phyloP scores from a whole-genome alignment of 1,139 yeast species.

The Yamadazyma oceani region DNA sequence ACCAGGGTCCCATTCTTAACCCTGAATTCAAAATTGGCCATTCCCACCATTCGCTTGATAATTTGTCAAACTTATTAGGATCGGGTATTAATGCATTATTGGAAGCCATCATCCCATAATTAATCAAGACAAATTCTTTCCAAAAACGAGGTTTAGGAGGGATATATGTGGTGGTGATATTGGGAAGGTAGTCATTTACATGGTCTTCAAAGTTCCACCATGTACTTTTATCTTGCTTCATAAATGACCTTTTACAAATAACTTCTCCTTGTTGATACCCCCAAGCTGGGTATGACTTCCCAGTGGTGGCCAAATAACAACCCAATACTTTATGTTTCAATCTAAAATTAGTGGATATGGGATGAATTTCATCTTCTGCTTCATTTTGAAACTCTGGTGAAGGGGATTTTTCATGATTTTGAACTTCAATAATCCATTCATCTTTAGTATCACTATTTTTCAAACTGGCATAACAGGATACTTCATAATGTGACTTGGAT shows the following conservation, averaged over 20 bases:
- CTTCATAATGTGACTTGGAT: conserved; percentile 56
- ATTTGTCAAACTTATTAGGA: conserved; percentile 59
- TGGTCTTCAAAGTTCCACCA: conserved; percentile 85
- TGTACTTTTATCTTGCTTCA: conserved; percentile 59
- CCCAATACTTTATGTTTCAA: conserved; percentile 61
- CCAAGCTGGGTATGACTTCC: conserved; percentile 73
- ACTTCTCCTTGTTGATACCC: conserved; percentile 83
- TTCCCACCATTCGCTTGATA: conserved; percentile 78
- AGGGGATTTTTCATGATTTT: conserved; percentile 55
- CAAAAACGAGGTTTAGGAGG: conserved; percentile 71
- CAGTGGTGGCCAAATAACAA: conserved; percentile 75
- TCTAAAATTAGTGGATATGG: conserved; percentile 69
- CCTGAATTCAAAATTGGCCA: conserved; percentile 72
- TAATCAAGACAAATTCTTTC: conserved; percentile 67
- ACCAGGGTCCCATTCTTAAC: conserved; percentile 72
- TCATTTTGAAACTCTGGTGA: conserved; percentile 47
- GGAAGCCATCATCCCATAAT: conserved; percentile 77
- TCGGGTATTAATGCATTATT: conserved; percentile 74
- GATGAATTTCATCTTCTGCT: conserved; percentile 49
- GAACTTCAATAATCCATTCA: conserved; percentile 72
- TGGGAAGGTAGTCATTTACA: conserved; percentile 42
- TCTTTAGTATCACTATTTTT: conserved; percentile 59
- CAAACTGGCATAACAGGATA: conserved; percentile 65
- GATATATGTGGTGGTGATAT: conserved; percentile 40
- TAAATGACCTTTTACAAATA: conserved; percentile 56